Conservation (phyloP, 345 rosid species). For the Populus euphratica region DNA sequence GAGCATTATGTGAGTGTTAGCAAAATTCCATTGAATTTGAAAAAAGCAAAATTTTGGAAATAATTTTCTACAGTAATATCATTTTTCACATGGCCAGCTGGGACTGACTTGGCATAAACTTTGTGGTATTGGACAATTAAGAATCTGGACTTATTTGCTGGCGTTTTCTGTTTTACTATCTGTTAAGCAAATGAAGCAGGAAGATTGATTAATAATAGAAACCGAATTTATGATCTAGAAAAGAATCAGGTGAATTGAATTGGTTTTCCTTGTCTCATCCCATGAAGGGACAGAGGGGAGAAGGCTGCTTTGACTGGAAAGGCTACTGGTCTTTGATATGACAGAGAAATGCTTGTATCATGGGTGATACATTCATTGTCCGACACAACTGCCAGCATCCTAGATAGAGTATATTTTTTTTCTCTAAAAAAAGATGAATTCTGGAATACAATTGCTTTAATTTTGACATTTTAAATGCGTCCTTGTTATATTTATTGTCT, state of each 20-base stretch:
- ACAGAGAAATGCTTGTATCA: neutral
- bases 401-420: neutral
- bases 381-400: neutral
- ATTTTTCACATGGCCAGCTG: neutral
- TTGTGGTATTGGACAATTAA: neutral
- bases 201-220: neutral
- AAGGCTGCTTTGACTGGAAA: neutral
- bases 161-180: neutral
- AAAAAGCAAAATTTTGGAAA: neutral
- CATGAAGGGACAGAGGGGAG: neutral
- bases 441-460: neutral
- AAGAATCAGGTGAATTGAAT: neutral
- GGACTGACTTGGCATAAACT: neutral
- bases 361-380: neutral
- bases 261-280: neutral
- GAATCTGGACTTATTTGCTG: neutral
- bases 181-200: neutral
- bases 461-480: neutral
- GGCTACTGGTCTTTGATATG: neutral
- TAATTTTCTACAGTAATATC: neutral
- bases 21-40: neutral
- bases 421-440: neutral
- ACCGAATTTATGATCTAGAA: neutral
- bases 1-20: conserved; percentile 48
- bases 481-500: neutral